phyloP scores from a whole-genome alignment of 805 yeast species.

The Suhomyces sp. region DNA sequence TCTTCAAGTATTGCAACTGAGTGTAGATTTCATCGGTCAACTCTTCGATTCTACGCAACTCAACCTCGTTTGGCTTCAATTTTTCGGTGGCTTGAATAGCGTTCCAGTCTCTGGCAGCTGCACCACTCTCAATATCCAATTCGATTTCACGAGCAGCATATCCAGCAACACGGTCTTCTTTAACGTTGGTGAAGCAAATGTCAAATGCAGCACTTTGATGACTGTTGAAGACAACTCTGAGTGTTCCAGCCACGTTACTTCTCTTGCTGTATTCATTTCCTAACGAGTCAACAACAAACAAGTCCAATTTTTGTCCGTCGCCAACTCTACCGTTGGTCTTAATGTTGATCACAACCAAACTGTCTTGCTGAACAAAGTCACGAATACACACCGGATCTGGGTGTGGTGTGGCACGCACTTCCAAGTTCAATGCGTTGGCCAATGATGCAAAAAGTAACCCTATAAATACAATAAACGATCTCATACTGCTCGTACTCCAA shows the following conservation, averaged over 20 bases:
- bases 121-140: conserved; percentile 90
- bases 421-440: conserved; percentile 48
- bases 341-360: conserved; percentile 81
- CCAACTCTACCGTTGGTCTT: conserved; percentile 71
- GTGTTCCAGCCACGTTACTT: conserved; percentile 70
- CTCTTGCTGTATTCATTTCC: conserved; percentile 81
- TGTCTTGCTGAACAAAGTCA: conserved; percentile 83
- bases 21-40: conserved; percentile 74
- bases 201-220: conserved; percentile 83
- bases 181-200: conserved; percentile 75
- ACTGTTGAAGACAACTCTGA: conserved; percentile 80
- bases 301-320: conserved; percentile 80
- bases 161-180: conserved; percentile 16
- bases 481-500: conserved; percentile 6
- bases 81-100: conserved; percentile 89
- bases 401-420: conserved; percentile 46
- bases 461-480: conserved; percentile 12
- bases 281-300: conserved; percentile 67
- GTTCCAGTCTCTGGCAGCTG: conserved; percentile 98
- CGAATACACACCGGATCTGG: conserved; percentile 78
- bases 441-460: conserved; percentile 17
- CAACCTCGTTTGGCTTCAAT: conserved; percentile 89
- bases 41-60: conserved; percentile 82
- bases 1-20: conserved; percentile 79
- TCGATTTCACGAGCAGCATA: conserved; percentile 67